Conservation (phyloP, 2,329 filamentous ascomycete genomes). For the Fusarium hainanense region DNA sequence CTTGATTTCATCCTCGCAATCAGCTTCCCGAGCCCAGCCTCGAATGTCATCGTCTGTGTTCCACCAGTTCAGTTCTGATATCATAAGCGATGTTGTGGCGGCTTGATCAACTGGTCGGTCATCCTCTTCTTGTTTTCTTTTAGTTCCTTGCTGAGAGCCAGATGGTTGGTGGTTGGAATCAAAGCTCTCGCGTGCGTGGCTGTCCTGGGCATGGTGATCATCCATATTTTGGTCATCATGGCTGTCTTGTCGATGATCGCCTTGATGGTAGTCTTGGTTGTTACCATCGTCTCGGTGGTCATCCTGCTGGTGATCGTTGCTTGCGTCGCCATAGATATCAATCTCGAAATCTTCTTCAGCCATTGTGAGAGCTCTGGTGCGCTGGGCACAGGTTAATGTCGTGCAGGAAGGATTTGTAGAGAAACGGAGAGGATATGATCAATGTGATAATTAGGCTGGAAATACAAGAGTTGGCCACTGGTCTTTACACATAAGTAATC, state of each 20-base stretch:
- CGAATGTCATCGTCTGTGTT: constrained; percentile 94
- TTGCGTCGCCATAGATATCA: constrained; percentile 75
- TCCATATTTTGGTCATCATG: constrained; percentile 55
- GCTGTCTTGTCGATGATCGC: constrained; percentile 44
- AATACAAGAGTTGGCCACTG: constrained; percentile 43
- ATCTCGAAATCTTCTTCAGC: constrained; percentile 79
- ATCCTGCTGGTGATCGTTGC: constrained; percentile 57
- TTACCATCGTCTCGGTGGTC: constrained; percentile 48
- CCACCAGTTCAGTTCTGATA: constrained; percentile 97
- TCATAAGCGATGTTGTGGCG: constrained; percentile 78
- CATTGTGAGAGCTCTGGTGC: constrained; percentile 57
- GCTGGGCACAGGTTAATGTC: constrained; percentile 32
- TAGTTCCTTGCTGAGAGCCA: constrained; percentile 61
- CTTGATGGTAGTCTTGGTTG: constrained; percentile 43
- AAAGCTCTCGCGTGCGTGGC: constrained; percentile 50
- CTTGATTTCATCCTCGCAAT: constrained; percentile 84
- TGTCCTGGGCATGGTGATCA: constrained; percentile 55
- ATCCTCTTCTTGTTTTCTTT: constrained; percentile 70
- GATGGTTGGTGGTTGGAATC: constrained; percentile 56
- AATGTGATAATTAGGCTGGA: constrained; percentile 47
- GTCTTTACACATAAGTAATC: constrained; percentile 42
- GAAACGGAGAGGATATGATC: constrained; percentile 21
- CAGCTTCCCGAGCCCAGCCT: constrained; percentile 83
- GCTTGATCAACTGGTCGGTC: constrained; percentile 68
- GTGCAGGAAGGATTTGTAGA: constrained; percentile 18